These are phyloP conservation scores for Dactylella cylindrospora DNA, from an alignment of 2,329 filamentous ascomycete species.

Conservation along the genomic window DNA sequence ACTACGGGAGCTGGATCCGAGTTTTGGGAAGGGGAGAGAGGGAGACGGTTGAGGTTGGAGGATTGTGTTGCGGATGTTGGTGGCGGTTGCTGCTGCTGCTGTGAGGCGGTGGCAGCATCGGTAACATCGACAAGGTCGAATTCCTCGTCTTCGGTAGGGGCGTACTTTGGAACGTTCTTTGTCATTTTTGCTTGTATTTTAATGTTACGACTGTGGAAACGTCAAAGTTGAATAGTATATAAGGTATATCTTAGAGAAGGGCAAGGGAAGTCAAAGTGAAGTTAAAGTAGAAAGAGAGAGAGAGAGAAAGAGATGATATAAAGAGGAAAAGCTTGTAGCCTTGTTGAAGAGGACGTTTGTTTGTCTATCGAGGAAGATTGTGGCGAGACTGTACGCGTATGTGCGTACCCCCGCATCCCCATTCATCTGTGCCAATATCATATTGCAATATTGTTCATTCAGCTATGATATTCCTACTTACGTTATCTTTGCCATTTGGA, in stretches of 20 bases:
- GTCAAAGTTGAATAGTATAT: background rate
- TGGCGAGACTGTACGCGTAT: too few relatives aligned
- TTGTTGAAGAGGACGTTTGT: too few relatives aligned
- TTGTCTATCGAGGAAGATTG: too few relatives aligned
- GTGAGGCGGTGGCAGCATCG: too few relatives aligned
- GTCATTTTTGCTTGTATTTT: slow-evolving; percentile 21
- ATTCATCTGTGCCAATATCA: too few relatives aligned
- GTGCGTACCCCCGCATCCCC: too few relatives aligned
- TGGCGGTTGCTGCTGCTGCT: slow-evolving; percentile 22
- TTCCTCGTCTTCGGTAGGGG: slow-evolving; percentile 34
- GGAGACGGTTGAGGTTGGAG: slow-evolving; percentile 3
- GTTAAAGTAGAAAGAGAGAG: background rate
- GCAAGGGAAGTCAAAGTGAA: background rate
- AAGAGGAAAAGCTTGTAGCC: too few relatives aligned
- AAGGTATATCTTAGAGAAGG: background rate
- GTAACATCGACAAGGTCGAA: slow-evolving; percentile 40
- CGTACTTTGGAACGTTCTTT: slow-evolving; percentile 15
- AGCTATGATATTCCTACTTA: too few relatives aligned
- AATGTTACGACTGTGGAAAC: background rate
- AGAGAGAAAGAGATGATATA: too few relatives aligned
- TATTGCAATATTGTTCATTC: too few relatives aligned
- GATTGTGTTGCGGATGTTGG: slow-evolving; percentile 40
- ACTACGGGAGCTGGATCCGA: background rate
- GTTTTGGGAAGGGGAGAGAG: too few relatives aligned
- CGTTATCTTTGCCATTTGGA: too few relatives aligned